Evolutionary conservation across 176 grass and related monocot genomes (phyloP).

Genomic region (Bothriochloa decipiens): DNA sequence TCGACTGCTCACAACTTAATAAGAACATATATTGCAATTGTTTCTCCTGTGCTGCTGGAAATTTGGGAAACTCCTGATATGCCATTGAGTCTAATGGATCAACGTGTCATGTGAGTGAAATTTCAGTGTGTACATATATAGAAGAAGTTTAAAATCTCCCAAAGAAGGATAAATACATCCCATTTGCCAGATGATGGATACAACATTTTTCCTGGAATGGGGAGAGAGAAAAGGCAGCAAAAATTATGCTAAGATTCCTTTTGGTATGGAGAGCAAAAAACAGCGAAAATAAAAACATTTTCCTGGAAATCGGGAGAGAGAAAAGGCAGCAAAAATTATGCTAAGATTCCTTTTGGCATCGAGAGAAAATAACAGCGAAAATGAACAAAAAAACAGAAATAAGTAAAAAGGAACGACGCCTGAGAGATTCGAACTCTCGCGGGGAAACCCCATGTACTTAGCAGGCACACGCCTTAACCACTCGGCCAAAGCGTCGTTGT

Average conservation of each 20-base stretch:
- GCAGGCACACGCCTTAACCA: slow-evolving; percentile 99
- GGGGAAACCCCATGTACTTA: slow-evolving; percentile 99
- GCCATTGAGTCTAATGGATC: neutral
- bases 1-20: neutral
- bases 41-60: neutral
- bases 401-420: slow-evolving; percentile 41
- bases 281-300: no score
- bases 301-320: no score
- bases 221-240: no score
- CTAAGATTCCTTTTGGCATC: neutral
- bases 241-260: no score
- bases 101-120: neutral
- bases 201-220: no score
- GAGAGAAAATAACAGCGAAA: neutral
- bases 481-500: slow-evolving; percentile 94
- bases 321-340: no score
- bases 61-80: neutral
- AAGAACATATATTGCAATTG: neutral
- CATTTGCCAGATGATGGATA: neutral
- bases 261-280: no score
- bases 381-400: neutral
- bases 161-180: neutral
- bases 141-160: no score
- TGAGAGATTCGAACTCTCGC: slow-evolving; percentile 99
- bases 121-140: neutral